Conservation (phyloP, 2,329 filamentous ascomycete species). For the Epichloe elymi region DNA sequence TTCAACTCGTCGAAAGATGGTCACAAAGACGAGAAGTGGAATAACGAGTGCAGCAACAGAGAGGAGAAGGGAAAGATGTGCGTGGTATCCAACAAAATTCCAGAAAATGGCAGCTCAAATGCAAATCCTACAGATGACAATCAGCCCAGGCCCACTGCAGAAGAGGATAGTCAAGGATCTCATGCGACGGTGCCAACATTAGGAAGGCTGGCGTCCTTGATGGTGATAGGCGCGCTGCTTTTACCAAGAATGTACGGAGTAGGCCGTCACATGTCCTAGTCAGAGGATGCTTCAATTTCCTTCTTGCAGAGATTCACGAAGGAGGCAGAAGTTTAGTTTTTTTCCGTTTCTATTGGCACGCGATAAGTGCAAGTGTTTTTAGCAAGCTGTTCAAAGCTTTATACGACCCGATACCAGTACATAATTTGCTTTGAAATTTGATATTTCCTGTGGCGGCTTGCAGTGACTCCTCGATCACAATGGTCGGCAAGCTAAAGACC, state of each 20-base stretch:
- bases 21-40: conserved; percentile 1
- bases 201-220: background rate
- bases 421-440: background rate
- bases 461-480: too few species aligned
- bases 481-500: too few species aligned
- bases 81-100: conserved; percentile 10
- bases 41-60: conserved; percentile 1
- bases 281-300: background rate
- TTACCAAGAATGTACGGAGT: background rate
- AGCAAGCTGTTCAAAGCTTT: background rate
- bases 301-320: background rate
- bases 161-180: background rate
- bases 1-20: conserved; percentile 52
- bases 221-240: background rate
- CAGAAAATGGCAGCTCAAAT: conserved; percentile 12
- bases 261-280: background rate
- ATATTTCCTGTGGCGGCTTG: too few species aligned
- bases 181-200: background rate
- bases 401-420: background rate
- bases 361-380: background rate
- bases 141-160: background rate
- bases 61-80: conserved; percentile 11
- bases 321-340: background rate
- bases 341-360: background rate
- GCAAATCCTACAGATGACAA: conserved; percentile 10